Evolutionary conservation across 305 asterid genomes (phyloP), one percentile per base, ranked within the genome.

Genomic region (Solanum hybrid): DNA sequence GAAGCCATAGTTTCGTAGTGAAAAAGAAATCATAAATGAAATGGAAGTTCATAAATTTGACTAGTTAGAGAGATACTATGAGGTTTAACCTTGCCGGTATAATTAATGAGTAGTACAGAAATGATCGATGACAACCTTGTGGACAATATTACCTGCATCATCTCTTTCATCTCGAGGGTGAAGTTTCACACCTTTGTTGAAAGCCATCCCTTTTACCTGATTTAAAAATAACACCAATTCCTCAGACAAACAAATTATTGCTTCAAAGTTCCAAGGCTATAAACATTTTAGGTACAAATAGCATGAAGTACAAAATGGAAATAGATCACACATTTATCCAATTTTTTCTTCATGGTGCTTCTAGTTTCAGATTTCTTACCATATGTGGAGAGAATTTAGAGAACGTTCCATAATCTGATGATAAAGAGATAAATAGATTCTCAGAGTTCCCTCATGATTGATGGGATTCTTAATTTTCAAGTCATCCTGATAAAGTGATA

Each of bases 201-300:
- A 90, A 88, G 98, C 99, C 99, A 97, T 97, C 91, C 99, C 99
- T 91, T 95, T 97, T 10, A 96, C 99, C 99, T 97, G 94, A 83
- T 86, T 89, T 89, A 88, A 36, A 87, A 89, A 33, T 81, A 87
- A 79, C 31, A 64, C 2, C 5, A 61, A 77, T 75, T 89, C 71
- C 86, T 20, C 11, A 35, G 22, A 87, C 71, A 83, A 88, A 13
- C 35, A 51, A 88, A 51, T 11, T 5, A 42, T 83, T 84, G 20
- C 31, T 51, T 51, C 88, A 12, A 84, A 84, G 87, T 83, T 51
- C 42, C 42, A 84, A 51, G 22, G 75, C 42, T 31, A 51, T 34
- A 83, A 46, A 83, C 29, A 29, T 28, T 46, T 51, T 20, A 20
- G 75, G 88, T 31, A 51, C 42, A 31, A 20, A 84, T 11, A 20